These are phyloP conservation scores for Lepidium campestre DNA, from an alignment of 441 rosid genomes.

Conservation along the genomic window DNA sequence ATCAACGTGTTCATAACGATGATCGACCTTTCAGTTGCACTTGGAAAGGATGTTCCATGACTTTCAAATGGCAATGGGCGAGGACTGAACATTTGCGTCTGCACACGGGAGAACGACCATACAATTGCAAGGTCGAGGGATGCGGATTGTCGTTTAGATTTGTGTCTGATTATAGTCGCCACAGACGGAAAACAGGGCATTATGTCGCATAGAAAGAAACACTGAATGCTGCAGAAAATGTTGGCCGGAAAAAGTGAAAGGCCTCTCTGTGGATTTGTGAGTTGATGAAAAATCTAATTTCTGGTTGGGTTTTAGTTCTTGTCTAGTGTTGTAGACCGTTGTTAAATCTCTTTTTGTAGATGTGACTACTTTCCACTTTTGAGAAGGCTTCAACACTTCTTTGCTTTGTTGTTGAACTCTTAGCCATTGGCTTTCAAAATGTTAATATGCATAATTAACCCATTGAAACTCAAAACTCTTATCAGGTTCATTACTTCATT, in stretches of 20 bases:
- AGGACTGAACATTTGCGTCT: slow-evolving; percentile 95
- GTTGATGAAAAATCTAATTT: slow-evolving; percentile 6
- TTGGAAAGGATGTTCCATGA: slow-evolving; percentile 83
- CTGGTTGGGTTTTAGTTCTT: slow-evolving; percentile 10
- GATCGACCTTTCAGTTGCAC: slow-evolving; percentile 83
- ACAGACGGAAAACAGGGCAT: slow-evolving; percentile 85
- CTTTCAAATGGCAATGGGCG: slow-evolving; percentile 99
- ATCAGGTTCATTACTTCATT: not conserved
- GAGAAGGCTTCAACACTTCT: not conserved
- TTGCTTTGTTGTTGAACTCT: slow-evolving; percentile 6
- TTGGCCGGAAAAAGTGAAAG: not conserved
- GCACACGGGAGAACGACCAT: slow-evolving; percentile 93
- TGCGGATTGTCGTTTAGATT: slow-evolving; percentile 89
- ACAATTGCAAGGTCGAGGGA: slow-evolving; percentile 71
- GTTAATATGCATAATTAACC: slow-evolving; percentile 4
- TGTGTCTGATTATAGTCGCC: slow-evolving; percentile 92
- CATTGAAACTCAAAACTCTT: not conserved
- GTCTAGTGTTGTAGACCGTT: not conserved
- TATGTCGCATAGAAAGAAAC: slow-evolving; percentile 34
- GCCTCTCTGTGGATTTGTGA: not conserved
- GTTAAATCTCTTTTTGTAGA: not conserved
- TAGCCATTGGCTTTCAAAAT: not conserved
- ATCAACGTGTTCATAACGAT: slow-evolving; percentile 88
- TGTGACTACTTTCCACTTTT: slow-evolving; percentile 7
- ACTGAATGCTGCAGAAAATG: slow-evolving; percentile 16